phyloP scores from a whole-genome alignment of 2,329 filamentous ascomycete genomes.

The Aureobasidium sp. region DNA sequence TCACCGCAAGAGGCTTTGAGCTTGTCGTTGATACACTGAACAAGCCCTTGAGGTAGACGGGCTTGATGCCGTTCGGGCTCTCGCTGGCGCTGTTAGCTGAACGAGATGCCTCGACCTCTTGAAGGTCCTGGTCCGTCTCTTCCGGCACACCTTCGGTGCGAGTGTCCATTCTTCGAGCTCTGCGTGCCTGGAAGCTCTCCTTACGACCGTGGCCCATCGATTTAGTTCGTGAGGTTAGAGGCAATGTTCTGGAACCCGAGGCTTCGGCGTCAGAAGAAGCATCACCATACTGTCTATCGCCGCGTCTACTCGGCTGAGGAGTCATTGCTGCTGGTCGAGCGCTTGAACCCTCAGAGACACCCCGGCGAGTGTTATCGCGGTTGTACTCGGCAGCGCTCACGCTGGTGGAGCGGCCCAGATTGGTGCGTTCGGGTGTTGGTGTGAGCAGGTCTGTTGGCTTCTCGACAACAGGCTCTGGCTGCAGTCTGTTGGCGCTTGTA shows the following conservation, averaged over 20 bases:
- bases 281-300: conserved; percentile 39
- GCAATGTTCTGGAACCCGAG: conserved; percentile 36
- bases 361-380: conserved; percentile 39
- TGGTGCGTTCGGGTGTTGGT: conserved; percentile 58
- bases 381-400: conserved; percentile 73
- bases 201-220: conserved; percentile 82
- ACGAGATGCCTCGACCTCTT: conserved; percentile 38
- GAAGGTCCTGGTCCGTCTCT: conserved; percentile 78
- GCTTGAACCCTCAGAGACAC: conserved; percentile 46
- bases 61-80: conserved; percentile 76
- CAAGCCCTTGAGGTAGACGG: conserved; percentile 89
- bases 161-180: conserved; percentile 50
- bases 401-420: conserved; percentile 78
- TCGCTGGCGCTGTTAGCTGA: conserved; percentile 36
- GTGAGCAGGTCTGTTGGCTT: conserved; percentile 74
- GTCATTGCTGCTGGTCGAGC: conserved; percentile 17
- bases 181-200: conserved; percentile 85
- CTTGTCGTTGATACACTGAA: conserved; percentile 98
- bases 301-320: conserved; percentile 26
- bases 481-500: conserved; percentile 39
- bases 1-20: conserved; percentile 77
- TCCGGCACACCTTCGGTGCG: conserved; percentile 76
- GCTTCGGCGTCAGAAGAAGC: conserved; percentile 45
- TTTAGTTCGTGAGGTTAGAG: conserved; percentile 67
- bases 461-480: conserved; percentile 55